A percentile compares a stretch with the other conserved stretches of the same genome.
These are phyloP conservation scores for Coniochaeta hoffmannii DNA, from an alignment of 2,329 filamentous ascomycete genomes.

Conservation along the genomic window DNA sequence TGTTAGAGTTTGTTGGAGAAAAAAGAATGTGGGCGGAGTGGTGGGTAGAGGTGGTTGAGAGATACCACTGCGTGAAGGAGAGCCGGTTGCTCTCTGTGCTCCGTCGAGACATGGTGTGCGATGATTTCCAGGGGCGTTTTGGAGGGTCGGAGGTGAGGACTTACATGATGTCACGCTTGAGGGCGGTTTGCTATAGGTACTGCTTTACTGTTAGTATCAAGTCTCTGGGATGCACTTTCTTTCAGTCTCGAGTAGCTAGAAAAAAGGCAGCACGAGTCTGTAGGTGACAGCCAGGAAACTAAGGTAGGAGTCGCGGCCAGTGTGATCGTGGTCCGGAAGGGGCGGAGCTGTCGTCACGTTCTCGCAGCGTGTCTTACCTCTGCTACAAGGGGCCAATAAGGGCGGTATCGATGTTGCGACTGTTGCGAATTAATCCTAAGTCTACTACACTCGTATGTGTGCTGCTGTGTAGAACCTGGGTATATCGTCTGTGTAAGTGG, in stretches of 20 bases:
- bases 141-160: neutral
- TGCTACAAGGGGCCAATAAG: neutral
- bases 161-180: neutral
- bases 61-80: slow-evolving; percentile 1
- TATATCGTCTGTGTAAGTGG: neutral
- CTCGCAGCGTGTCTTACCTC: neutral
- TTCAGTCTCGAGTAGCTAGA: neutral
- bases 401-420: neutral
- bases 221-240: neutral
- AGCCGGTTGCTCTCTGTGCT: slow-evolving; percentile 2
- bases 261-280: neutral
- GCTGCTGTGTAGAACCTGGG: neutral
- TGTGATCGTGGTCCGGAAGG: neutral
- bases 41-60: neutral
- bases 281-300: neutral
- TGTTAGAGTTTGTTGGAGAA: neutral
- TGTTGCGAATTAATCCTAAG: neutral
- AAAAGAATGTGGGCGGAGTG: neutral
- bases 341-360: neutral
- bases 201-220: neutral
- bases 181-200: neutral
- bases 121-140: neutral
- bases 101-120: neutral
- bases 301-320: neutral
- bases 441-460: neutral